These are phyloP conservation scores for Hypoxylon rickii DNA, from an alignment of 495 filamentous ascomycete genomes.

Conservation along the genomic window DNA sequence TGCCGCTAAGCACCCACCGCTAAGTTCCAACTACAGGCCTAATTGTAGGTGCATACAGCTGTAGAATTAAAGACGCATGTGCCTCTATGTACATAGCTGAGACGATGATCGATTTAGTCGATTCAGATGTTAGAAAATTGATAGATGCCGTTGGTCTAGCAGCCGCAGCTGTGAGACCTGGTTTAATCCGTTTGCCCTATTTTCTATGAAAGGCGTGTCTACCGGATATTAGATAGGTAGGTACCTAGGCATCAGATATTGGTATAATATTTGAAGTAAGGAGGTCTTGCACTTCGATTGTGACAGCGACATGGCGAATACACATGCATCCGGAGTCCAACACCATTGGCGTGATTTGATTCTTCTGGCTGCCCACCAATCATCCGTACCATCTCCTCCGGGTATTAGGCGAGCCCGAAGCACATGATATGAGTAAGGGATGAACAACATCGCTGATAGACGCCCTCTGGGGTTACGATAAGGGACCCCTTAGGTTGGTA, in stretches of 20 bases:
- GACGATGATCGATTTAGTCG: background rate
- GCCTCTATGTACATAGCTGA: background rate
- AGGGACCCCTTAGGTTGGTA: background rate
- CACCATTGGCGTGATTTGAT: conserved; percentile 6
- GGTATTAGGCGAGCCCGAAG: background rate
- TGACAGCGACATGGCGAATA: conserved; percentile 1
- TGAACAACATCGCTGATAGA: conserved; percentile 1
- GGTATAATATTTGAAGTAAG: background rate
- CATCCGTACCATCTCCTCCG: background rate
- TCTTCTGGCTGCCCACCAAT: conserved; percentile 18
- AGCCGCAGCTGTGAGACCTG: no score
- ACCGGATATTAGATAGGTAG: background rate
- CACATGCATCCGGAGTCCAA: conserved; percentile 2
- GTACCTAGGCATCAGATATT: background rate
- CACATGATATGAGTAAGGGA: conserved; percentile 1
- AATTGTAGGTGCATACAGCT: conserved; percentile 5
- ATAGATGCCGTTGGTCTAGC: no score
- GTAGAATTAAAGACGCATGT: no score
- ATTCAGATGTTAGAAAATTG: background rate
- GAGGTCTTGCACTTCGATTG: background rate
- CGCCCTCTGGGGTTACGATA: background rate
- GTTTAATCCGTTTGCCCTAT: background rate
- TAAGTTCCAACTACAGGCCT: background rate
- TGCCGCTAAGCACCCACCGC: conserved; percentile 1
- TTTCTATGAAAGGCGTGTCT: background rate